These are phyloP conservation scores for Lichtheimia ramosa DNA, from an alignment of 371 early-diverging fungal genomes.

Conservation along the genomic window DNA sequence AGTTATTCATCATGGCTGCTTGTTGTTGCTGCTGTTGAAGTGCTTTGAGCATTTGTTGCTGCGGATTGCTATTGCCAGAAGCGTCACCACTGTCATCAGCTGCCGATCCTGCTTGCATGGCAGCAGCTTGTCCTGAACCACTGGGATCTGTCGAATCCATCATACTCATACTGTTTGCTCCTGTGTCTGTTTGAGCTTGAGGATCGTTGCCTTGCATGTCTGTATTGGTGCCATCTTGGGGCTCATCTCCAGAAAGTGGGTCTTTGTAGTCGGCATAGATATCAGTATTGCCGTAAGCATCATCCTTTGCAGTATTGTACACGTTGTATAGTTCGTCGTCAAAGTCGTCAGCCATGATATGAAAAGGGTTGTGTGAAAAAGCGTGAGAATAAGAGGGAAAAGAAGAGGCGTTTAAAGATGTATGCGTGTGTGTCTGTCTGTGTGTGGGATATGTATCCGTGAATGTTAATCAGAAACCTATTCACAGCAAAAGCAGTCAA, in stretches of 20 bases:
- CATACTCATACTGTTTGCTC: neutral
- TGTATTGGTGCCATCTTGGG: constrained; percentile 1
- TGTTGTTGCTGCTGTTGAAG: constrained; percentile 4
- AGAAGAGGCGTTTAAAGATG: neutral
- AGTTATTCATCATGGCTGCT: constrained; percentile 19
- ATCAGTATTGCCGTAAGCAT: constrained; percentile 21
- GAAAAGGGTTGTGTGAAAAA: neutral
- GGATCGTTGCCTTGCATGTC: neutral
- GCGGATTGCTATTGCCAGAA: neutral
- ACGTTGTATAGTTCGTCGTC: constrained; percentile 49
- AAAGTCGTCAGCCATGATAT: constrained; percentile 22
- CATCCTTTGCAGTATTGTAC: constrained; percentile 32
- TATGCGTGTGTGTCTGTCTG: too few species aligned
- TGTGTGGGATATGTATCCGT: too few species aligned
- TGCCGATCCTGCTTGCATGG: constrained; percentile 1
- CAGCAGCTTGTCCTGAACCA: neutral
- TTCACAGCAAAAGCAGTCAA: too few species aligned
- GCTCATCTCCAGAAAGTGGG: constrained; percentile 7
- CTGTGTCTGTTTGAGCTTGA: neutral
- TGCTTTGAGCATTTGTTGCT: constrained; percentile 10
- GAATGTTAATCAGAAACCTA: too few species aligned
- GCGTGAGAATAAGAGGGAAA: neutral
- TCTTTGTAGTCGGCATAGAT: constrained; percentile 32
- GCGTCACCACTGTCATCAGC: neutral
- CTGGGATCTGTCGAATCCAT: neutral